Base-by-base conservation (phyloP, 1,139 yeast genomes). In the Zhuliangozyma parablackwelliae region DNA sequence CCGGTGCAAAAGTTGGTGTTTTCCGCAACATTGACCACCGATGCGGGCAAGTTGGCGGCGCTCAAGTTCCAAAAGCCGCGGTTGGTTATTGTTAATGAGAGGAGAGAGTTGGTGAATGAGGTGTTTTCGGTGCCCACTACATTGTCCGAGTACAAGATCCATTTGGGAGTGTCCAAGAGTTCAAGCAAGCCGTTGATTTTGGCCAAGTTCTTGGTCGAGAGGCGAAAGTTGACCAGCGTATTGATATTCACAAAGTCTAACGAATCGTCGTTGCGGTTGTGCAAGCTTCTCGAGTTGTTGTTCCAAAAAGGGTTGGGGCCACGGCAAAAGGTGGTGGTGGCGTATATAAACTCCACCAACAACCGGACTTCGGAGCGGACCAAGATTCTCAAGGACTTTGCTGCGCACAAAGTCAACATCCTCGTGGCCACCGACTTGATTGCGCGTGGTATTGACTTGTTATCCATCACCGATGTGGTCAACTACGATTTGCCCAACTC, bases 11-110 rank as follows among this genome's bases (percentile, higher is more conserved):
- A 90, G 50, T 71, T 92, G 57, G 72, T 92, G 3, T 89, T 92
- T 54, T 84, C 96, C 30, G 98, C 99, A 6, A 92, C 99, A 0
- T 71, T 94, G 40, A 89, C 97, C 3, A 82, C 96, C 1, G 95
- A 90, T 58, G 89, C 97, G 0, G 96, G 94, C 27, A 86, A 86
- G 53, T 65, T 94, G 37, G 73, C 92, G 8, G 75, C 78, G 33
- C 67, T 92, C 44, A 75, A 82, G 38, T 76, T 94, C 47, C 65
- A 70, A 38, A 70, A 72, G 34, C 96, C 96, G 7, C 72, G 82
- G 50, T 61, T 94, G 33, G 72, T 86, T 33, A 77, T 90, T 39
- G 81, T 87, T 40, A 87, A 82, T 48, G 75, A 80, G 33, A 65
- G 72, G 29, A 66, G 70, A 33, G 59, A 63, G 29, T 58, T 74